phyloP scores from a whole-genome alignment of 345 rosid genomes.

The Citrus inodora region DNA sequence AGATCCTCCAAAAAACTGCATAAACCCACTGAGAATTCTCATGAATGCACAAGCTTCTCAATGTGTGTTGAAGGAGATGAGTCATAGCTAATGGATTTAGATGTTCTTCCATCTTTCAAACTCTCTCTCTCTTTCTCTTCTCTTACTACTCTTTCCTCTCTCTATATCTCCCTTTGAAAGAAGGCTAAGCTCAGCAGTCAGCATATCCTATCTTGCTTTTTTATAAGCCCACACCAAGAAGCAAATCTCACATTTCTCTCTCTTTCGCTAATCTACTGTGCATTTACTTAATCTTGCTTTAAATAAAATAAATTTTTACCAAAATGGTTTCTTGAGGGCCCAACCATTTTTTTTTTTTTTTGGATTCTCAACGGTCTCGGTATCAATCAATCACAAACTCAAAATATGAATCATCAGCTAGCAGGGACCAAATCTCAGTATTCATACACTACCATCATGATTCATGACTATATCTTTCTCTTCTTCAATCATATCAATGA shows the following conservation, averaged over 20 bases:
- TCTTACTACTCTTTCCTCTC: slow-evolving; percentile 5
- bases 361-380: slow-evolving; percentile 24
- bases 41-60: slow-evolving; percentile 85
- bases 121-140: not conserved
- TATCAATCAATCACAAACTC: slow-evolving; percentile 26
- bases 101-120: slow-evolving; percentile 69
- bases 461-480: not conserved
- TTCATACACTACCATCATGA: slow-evolving; percentile 19
- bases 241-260: slow-evolving; percentile 29
- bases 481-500: slow-evolving; percentile 18
- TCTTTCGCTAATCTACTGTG: slow-evolving; percentile 8
- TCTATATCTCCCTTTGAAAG: slow-evolving; percentile 29
- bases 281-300: slow-evolving; percentile 24
- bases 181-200: slow-evolving; percentile 47
- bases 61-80: slow-evolving; percentile 97
- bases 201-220: slow-evolving; percentile 45
- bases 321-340: slow-evolving; percentile 40
- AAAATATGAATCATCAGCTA: slow-evolving; percentile 17
- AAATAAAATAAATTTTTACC: slow-evolving; percentile 16
- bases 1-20: slow-evolving; percentile 99
- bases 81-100: slow-evolving; percentile 77
- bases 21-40: slow-evolving; percentile 95
- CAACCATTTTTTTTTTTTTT: slow-evolving; percentile 4
- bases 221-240: slow-evolving; percentile 45
- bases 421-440: slow-evolving; percentile 27